A percentile compares a stretch with the other conserved stretches of the same genome.
phyloP scores from a whole-genome alignment of 2,329 filamentous ascomycete species.

The Allantophomopsis lycopodina region DNA sequence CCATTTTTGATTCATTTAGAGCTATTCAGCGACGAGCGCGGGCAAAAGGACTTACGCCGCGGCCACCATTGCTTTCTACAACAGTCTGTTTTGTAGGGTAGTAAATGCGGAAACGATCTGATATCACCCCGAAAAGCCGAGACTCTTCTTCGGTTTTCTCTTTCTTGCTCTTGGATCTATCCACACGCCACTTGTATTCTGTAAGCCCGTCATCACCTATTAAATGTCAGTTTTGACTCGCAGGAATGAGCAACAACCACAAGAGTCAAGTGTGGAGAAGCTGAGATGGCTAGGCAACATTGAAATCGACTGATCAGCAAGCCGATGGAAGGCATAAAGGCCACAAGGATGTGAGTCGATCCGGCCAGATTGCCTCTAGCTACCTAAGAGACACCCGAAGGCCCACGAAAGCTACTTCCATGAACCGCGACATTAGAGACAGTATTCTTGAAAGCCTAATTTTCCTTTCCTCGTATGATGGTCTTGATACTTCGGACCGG shows the following conservation, averaged over 20 bases:
- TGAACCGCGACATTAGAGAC: too few species aligned
- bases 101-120: conserved; percentile 55
- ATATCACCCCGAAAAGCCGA: conserved; percentile 13
- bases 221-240: conserved; percentile 3
- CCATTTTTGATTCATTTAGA: too few species aligned
- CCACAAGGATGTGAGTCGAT: too few species aligned
- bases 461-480: too few species aligned
- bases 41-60: conserved; percentile 27
- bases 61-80: conserved; percentile 46
- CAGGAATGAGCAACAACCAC: neutral
- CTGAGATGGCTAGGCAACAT: neutral
- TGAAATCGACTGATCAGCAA: neutral
- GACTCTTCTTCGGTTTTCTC: conserved; percentile 6
- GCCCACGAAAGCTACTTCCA: too few species aligned
- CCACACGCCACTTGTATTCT: conserved; percentile 25
- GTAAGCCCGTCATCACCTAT: conserved; percentile 29
- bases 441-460: too few species aligned
- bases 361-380: too few species aligned
- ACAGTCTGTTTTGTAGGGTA: conserved; percentile 70
- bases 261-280: neutral
- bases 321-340: too few species aligned
- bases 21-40: too few species aligned
- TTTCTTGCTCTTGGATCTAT: conserved; percentile 9
- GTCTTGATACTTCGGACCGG: too few species aligned
- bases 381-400: too few species aligned